Base-by-base conservation (phyloP, 306 rosid genomes). In the Quercus variabilis region DNA sequence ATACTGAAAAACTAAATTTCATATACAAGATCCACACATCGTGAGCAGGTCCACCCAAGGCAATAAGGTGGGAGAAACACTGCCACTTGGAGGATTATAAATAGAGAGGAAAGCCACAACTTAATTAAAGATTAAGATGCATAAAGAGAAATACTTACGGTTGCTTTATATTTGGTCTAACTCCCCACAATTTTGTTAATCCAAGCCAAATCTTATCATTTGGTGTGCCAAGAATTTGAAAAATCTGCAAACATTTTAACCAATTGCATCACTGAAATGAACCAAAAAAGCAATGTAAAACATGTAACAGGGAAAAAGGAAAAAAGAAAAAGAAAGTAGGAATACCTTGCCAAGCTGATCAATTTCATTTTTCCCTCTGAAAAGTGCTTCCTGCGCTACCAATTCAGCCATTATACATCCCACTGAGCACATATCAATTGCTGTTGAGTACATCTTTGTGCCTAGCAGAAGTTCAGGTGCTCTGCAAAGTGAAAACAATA, bases 391-490 rank as follows among this genome's bases (percentile, higher is more conserved):
- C 90, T 88, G 91, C 0, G 93, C 86, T 80, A 96, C 58, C 76
- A 93, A 75, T 77, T 96, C 99, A 7, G 96, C 98, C 98, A 96
- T 91, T 85, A 96, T 90, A 74, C 99, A 96, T 26, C 99, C 99
- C 56, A 93, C 88, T 0, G 99, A 96, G 98, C 99, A 96, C 97
- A 96, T 87, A 77, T 96, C 99, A 82, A 96, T 86, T 10, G 99
- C 98, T 2, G 97, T 96, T 9, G 99, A 96, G 86, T 96, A 96
- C 77, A 90, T 90, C 65, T 85, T 89, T 26, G 88, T 64, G 0
- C 98, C 98, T 31, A 96, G 68, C 49, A 96, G 83, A 23, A 96
- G 89, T 78, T 96, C 99, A 65, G 99, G 99, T 23, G 99, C 97
- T 73, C 99, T 91, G 91, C 84, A 85, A 3, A 75, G 35, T 26